Base-by-base conservation (phyloP, 2,329 filamentous ascomycete species). In the Dissoconium aciculare region DNA sequence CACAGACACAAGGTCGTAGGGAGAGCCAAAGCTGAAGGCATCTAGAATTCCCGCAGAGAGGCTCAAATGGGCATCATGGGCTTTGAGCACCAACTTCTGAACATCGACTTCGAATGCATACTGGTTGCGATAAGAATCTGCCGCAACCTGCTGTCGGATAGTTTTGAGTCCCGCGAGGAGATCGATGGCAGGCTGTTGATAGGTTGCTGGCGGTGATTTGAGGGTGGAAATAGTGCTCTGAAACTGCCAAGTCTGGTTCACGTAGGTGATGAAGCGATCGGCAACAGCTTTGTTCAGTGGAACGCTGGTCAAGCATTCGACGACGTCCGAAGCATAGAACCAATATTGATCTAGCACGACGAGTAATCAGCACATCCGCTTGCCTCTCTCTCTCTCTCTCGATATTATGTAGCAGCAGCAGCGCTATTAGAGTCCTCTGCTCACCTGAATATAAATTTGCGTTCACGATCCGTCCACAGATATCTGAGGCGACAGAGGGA, bases 211-310 rank as follows among this genome's bases (percentile, higher is more conserved):
- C 1, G 55, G 55, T 14, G 49, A 37, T 17, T 52, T 52, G 11
- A 59, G 46, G 32, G 52, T 56, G 9, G 46, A 42, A 6, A 55
- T 30, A 1, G 55, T 56, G 24, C 45, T 53, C 31, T 59, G 55
- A 23, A 57, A 56, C 32, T 57, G 50, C 3, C 63, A 35, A 1
- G 54, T 58, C 13, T 57, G 50, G 31, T 56, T 56, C 24, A 54
- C 55, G 32, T 63, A 62, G 10, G 46, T 34, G 4, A 63, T 27
- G 32, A 62, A 57, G 5, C 52, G 42, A 13, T 46, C 41, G 2
- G 56, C 59, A 4, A 56, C 51, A 9, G 53, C 57, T 3, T 46
- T 10, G 30, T 59, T 52, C 34, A 64, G 59, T 0, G 60, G 58
- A 4, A 62, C 53, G 15, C 44, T 55, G 3, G 36, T 53, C 4